phyloP scores from a whole-genome alignment of 345 rosid genomes.

The Xanthoceras sorbifolium region DNA sequence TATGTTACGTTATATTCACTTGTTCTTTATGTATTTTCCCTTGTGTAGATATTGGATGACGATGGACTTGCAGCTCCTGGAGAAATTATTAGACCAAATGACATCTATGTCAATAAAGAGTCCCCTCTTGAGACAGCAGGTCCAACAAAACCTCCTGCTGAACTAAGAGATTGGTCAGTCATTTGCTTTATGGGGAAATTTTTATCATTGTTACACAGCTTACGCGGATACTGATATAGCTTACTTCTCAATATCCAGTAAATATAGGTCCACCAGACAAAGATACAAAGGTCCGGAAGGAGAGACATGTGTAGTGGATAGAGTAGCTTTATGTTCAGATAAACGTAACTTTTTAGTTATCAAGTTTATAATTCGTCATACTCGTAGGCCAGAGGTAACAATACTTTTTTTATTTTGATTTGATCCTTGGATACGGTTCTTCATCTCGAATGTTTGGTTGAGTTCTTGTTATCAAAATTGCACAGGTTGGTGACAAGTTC shows the following conservation, averaged over 20 bases:
- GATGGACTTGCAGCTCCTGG: slow-evolving; percentile 95
- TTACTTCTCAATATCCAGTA: slow-evolving; percentile 43
- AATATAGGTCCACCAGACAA: slow-evolving; percentile 55
- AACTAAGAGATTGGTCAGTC: slow-evolving; percentile 53
- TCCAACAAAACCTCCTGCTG: slow-evolving; percentile 26
- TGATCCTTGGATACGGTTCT: neutral
- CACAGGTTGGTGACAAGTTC: slow-evolving; percentile 91
- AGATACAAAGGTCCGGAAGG: slow-evolving; percentile 74
- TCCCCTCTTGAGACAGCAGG: slow-evolving; percentile 51
- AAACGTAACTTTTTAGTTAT: slow-evolving; percentile 47
- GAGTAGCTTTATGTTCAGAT: slow-evolving; percentile 76
- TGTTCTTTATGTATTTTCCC: slow-evolving; percentile 8
- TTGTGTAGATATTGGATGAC: slow-evolving; percentile 65
- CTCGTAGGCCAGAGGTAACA: slow-evolving; percentile 93
- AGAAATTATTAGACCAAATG: slow-evolving; percentile 71
- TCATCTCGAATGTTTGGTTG: slow-evolving; percentile 12
- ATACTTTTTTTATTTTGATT: neutral
- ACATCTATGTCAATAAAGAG: slow-evolving; percentile 68
- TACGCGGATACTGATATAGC: slow-evolving; percentile 6
- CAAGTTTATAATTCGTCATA: slow-evolving; percentile 77
- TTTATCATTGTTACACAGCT: slow-evolving; percentile 17
- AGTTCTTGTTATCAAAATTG: slow-evolving; percentile 14
- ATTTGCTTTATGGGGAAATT: slow-evolving; percentile 12
- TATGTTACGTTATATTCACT: neutral
- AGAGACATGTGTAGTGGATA: slow-evolving; percentile 79